A percentile compares a stretch with the other conserved stretches of the same genome.
phyloP scores from a whole-genome alignment of 2,329 filamentous ascomycete genomes.

The Aspergillus chevalieri region DNA sequence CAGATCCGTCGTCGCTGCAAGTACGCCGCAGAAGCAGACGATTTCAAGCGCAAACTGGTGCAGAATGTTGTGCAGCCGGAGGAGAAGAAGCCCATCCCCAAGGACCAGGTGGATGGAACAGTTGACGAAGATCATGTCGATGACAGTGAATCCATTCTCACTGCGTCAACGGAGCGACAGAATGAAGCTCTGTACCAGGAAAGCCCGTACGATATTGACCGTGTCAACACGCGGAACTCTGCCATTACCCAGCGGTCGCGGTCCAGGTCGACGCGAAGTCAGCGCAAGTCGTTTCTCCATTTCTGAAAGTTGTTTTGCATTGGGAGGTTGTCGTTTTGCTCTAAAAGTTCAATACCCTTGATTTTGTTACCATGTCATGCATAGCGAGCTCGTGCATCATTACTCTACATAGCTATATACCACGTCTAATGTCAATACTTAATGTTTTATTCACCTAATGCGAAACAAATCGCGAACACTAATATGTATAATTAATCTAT shows the following conservation, averaged over 20 bases:
- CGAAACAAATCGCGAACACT: neutral
- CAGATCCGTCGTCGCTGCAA: conserved; percentile 30
- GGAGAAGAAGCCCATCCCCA: conserved; percentile 1
- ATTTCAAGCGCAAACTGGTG: conserved; percentile 22
- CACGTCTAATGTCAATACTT: neutral
- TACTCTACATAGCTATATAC: neutral
- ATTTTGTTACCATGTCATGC: neutral
- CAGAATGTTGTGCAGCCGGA: conserved; percentile 4
- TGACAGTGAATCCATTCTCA: conserved; percentile 3
- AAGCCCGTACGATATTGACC: conserved; percentile 28
- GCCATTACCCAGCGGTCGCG: conserved; percentile 17
- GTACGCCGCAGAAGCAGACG: conserved; percentile 27
- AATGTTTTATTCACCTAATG: neutral
- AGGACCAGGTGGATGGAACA: neutral
- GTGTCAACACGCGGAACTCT: conserved; percentile 25
- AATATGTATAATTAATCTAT: neutral
- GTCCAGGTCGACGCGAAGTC: conserved; percentile 6
- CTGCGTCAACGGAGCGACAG: conserved; percentile 8
- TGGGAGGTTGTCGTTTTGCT: neutral
- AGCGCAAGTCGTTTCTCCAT: conserved; percentile 4
- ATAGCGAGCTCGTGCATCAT: neutral
- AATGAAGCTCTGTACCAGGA: conserved; percentile 17
- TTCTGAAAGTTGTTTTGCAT: conserved; percentile 1
- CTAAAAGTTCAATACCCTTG: neutral
- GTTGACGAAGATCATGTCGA: neutral